Conservation (phyloP, 768 basidiomycete species). For the Xerocomellus dryophilus region DNA sequence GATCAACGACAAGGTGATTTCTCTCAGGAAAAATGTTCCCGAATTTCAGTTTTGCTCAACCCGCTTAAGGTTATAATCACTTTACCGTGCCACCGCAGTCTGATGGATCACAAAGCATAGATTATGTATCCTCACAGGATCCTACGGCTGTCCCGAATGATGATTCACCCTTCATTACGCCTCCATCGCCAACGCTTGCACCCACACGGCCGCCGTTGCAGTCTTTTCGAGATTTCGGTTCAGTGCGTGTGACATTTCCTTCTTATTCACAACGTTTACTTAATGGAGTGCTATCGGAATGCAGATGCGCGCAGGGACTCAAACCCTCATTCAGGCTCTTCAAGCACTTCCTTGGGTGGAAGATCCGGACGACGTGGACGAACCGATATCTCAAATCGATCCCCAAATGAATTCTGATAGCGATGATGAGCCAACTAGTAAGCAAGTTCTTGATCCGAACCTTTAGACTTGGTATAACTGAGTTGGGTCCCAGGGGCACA, state of each 20-base stretch:
- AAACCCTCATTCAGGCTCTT: conserved; percentile 84
- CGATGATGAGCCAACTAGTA: conserved; percentile 53
- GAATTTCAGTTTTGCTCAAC: conserved; percentile 9
- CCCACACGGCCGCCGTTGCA: conserved; percentile 45
- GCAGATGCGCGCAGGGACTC: conserved; percentile 85
- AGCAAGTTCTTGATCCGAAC: conserved; percentile 23
- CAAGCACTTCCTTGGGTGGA: conserved; percentile 82
- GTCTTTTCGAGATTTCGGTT: conserved; percentile 65
- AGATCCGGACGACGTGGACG: conserved; percentile 67
- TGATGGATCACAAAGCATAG: conserved; percentile 5
- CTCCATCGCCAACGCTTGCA: conserved; percentile 58
- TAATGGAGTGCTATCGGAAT: conserved; percentile 5
- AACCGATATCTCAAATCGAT: conserved; percentile 41
- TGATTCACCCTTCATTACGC: conserved; percentile 69
- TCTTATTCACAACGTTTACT: neutral
- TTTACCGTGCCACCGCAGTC: conserved; percentile 24
- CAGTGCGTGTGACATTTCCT: conserved; percentile 46
- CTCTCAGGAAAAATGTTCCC: conserved; percentile 26
- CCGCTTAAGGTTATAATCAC: conserved; percentile 9
- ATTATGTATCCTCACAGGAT: conserved; percentile 3
- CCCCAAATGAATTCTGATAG: conserved; percentile 52
- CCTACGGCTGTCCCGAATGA: conserved; percentile 31
- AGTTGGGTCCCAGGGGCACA: conserved; percentile 36
- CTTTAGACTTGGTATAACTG: neutral
- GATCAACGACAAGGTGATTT: conserved; percentile 31